Evolutionary conservation across 2,329 filamentous ascomycete species (phyloP).

Genomic region (Keithomyces neogunnii): DNA sequence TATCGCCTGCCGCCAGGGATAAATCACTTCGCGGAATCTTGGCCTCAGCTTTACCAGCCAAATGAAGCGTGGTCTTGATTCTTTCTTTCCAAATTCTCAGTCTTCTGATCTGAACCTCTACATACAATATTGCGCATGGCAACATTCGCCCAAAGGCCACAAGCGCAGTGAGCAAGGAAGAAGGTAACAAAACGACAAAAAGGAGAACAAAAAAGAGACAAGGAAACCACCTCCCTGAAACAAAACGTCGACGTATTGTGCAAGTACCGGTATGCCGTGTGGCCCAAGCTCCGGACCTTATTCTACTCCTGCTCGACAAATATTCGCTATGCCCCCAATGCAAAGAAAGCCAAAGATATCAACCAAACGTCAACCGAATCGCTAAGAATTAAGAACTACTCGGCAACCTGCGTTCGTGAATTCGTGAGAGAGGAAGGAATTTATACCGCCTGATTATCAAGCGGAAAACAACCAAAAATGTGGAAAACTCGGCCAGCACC

Average conservation of each 20-base stretch:
- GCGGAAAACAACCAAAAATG: background rate
- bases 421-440: constrained; percentile 22
- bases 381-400: constrained; percentile 1
- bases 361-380: background rate
- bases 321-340: constrained; percentile 6
- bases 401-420: constrained; percentile 16
- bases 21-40: too few species aligned
- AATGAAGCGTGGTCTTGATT: background rate
- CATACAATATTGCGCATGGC: background rate
- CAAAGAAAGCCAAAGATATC: constrained; percentile 1
- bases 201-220: background rate
- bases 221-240: too few species aligned
- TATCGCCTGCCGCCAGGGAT: too few species aligned
- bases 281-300: constrained; percentile 2
- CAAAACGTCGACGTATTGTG: background rate
- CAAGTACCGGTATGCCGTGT: constrained; percentile 5
- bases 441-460: constrained; percentile 20
- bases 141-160: background rate
- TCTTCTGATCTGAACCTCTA: background rate
- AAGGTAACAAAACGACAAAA: background rate
- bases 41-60: background rate
- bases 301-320: constrained; percentile 5
- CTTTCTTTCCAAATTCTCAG: background rate
- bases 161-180: background rate
- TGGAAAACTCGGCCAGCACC: background rate